These are phyloP conservation scores for Brassica juncea DNA, from an alignment of 345 rosid species.

Conservation along the genomic window DNA sequence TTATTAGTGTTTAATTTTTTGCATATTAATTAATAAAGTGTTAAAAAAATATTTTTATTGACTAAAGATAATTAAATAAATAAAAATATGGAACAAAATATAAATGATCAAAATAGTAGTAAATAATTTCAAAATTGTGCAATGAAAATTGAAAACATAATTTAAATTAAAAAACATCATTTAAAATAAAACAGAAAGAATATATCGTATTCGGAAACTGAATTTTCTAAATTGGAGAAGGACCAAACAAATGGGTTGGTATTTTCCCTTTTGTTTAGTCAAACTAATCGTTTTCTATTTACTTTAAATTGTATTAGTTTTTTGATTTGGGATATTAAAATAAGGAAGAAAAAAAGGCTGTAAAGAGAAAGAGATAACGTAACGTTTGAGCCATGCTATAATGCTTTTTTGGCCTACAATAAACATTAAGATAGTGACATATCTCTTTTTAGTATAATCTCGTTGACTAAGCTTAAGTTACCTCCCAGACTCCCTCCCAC, in stretches of 20 bases:
- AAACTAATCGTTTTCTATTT: constrained; percentile 40
- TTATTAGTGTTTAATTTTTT: no score
- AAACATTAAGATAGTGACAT: constrained; percentile 26
- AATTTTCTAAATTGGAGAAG: not conserved
- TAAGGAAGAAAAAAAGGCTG: constrained; percentile 42
- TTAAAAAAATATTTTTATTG: no score
- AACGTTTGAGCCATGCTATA: constrained; percentile 52
- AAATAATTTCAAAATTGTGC: no score
- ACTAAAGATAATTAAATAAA: no score
- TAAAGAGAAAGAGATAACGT: constrained; percentile 49
- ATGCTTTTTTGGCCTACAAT: constrained; percentile 20
- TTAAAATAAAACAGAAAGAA: no score
- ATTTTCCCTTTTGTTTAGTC: constrained; percentile 14
- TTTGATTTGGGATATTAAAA: constrained; percentile 1
- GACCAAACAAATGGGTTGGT: constrained; percentile 18
- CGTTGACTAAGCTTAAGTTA: constrained; percentile 32
- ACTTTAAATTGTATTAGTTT: constrained; percentile 22
- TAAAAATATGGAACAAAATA: no score
- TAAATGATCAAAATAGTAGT: no score
- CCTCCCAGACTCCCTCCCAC: constrained; percentile 6
- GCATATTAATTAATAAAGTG: no score
- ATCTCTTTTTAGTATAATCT: constrained; percentile 9
- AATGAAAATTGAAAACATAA: no score
- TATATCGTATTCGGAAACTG: not conserved
- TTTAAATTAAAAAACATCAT: no score